These are phyloP conservation scores for Calycina herbarum DNA, from an alignment of 2,329 filamentous ascomycete genomes.

Conservation along the genomic window DNA sequence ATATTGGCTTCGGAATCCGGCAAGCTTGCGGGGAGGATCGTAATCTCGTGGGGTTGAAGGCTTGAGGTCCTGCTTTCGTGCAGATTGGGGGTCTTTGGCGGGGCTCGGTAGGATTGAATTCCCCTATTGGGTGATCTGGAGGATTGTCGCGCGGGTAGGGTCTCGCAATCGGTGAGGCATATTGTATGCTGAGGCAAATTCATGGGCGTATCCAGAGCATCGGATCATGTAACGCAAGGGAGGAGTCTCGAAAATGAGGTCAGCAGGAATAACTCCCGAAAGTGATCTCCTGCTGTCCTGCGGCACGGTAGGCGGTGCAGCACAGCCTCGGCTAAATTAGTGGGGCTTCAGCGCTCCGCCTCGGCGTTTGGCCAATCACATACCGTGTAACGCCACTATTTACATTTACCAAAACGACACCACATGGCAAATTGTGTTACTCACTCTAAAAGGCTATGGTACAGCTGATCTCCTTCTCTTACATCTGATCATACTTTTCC, in stretches of 20 bases:
- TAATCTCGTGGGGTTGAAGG: not conserved
- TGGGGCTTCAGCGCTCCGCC: not conserved
- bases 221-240: not conserved
- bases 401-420: not conserved
- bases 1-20: not conserved
- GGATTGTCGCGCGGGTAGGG: not conserved
- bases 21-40: slow-evolving; percentile 1
- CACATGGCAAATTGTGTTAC: not conserved
- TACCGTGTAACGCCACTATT: not conserved
- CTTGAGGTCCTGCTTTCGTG: not conserved
- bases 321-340: not conserved
- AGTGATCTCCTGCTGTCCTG: not conserved
- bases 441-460: not conserved
- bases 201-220: not conserved
- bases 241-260: not conserved
- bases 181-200: not conserved
- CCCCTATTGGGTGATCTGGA: not conserved
- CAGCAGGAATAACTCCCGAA: not conserved
- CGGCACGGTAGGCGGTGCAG: not conserved
- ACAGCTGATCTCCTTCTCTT: not conserved
- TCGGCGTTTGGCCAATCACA: not conserved
- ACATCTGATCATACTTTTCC: not conserved
- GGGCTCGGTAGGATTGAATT: not conserved
- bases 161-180: not conserved
- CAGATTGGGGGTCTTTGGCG: not conserved